Evolutionary conservation across 352 stramenopile genomes (phyloP), one percentile per base, ranked within the genome.

Genomic region (Phytophthora cajani): DNA sequence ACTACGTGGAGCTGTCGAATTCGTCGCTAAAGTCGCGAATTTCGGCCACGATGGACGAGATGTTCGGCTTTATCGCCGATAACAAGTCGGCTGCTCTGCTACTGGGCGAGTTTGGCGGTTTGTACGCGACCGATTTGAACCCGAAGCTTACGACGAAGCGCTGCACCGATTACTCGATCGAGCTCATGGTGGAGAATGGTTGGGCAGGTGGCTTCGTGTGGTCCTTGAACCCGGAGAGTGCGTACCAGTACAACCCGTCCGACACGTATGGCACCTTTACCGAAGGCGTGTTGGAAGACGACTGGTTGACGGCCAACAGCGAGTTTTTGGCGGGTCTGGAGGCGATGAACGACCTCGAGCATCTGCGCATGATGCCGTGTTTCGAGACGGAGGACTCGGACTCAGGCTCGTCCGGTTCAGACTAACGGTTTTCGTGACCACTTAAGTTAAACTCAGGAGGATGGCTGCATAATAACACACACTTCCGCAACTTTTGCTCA

Each of bases 211-310:
- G 84, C 25, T 94, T 90, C 57, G 78, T 89, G 33, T 93, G 87
- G 82, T 90, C 83, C 27, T 67, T 94, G 52, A 92, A 93, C 47
- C 84, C 87, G 0, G 84, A 94, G 66, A 86, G 72, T 56, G 77
- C 75, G 62, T 93, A 91, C 66, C 71, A 88, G 54, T 92, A 85
- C 70, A 89, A 89, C 67, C 77, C 77, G 2, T 73, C 65, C 2
- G 74, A 87, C 46, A 77, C 57, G n/a, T 68, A 68, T 6, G 77
- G 75, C 3, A 66, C 52, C 2, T 92, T 85, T 36, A 65, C 72
- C 11, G 86, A 91, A 71, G 86, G 80, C 1, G 49, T 91, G 10
- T 23, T 92, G 1, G 33, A 80, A 9, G 59, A 72, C n/a, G 82
- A 93, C 64, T 92, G 82, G 84, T 71, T 88, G n/a, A 79, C 68